phyloP scores from a whole-genome alignment of 768 basidiomycete species.

The Amanita rimosa region DNA sequence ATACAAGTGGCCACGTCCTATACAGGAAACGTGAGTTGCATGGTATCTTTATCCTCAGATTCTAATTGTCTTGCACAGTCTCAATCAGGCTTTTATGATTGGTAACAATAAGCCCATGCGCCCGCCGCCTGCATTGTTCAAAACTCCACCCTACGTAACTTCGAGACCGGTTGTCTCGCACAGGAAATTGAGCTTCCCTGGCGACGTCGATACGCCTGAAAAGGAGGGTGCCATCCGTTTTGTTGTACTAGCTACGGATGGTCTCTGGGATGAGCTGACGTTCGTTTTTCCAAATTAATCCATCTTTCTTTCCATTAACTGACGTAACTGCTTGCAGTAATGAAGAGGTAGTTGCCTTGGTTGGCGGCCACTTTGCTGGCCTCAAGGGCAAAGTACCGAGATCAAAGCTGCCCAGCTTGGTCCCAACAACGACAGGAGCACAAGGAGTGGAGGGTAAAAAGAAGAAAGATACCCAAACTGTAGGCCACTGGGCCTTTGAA shows the following conservation, averaged over 20 bases:
- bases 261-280: conserved; percentile 64
- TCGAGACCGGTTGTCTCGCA: conserved; percentile 77
- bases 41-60: background rate
- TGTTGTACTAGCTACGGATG: conserved; percentile 84
- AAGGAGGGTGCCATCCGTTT: conserved; percentile 45
- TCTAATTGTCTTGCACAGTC: conserved; percentile 1
- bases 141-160: conserved; percentile 90
- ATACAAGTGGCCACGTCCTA: conserved; percentile 74
- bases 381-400: conserved; percentile 56
- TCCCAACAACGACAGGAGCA: conserved; percentile 44
- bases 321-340: conserved; percentile 33
- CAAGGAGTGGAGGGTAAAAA: conserved; percentile 56
- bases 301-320: background rate
- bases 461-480: conserved; percentile 22
- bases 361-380: conserved; percentile 71
- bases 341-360: conserved; percentile 78
- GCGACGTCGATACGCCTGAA: conserved; percentile 15
- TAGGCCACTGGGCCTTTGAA: conserved; percentile 64
- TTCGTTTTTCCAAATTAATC: conserved; percentile 10
- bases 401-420: conserved; percentile 37
- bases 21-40: conserved; percentile 55
- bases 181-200: conserved; percentile 49
- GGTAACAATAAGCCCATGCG: conserved; percentile 53
- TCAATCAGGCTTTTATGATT: conserved; percentile 56
- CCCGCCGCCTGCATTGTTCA: conserved; percentile 47